Conservation (phyloP, 495 filamentous ascomycete genomes). For the Tuber indicum region DNA sequence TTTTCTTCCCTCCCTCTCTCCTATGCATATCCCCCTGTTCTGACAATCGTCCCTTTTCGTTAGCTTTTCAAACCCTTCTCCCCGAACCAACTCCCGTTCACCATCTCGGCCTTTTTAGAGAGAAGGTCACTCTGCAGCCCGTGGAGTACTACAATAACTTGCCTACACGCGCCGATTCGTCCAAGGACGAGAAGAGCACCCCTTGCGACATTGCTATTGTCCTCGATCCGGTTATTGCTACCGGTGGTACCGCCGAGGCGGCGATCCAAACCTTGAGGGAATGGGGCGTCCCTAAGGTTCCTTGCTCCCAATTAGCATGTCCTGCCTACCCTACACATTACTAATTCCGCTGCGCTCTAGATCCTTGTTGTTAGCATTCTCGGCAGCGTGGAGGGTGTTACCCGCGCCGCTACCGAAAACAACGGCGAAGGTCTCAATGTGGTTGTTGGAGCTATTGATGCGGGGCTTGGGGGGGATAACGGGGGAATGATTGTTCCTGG, state of each 20-base stretch:
- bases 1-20: slow-evolving; percentile 33
- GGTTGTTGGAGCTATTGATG: slow-evolving; percentile 76
- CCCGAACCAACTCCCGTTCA: slow-evolving; percentile 75
- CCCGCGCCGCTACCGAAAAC: slow-evolving; percentile 65
- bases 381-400: slow-evolving; percentile 60
- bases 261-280: slow-evolving; percentile 83
- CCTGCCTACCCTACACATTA: background rate
- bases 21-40: background rate
- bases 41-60: background rate
- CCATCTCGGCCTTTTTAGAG: slow-evolving; percentile 89
- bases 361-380: slow-evolving; percentile 72
- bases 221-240: slow-evolving; percentile 88
- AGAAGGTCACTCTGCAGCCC: slow-evolving; percentile 71
- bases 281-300: slow-evolving; percentile 71
- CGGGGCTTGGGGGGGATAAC: slow-evolving; percentile 53
- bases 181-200: slow-evolving; percentile 44
- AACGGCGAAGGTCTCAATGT: slow-evolving; percentile 63
- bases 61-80: slow-evolving; percentile 76
- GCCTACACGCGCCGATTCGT: slow-evolving; percentile 57
- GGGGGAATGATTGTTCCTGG: slow-evolving; percentile 89
- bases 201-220: slow-evolving; percentile 64
- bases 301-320: background rate
- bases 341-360: slow-evolving; percentile 8
- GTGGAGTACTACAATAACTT: slow-evolving; percentile 99
- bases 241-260: slow-evolving; percentile 79